Evolutionary conservation across 257 asterid species (phyloP).

Genomic region (Plectranthus barbatus): DNA sequence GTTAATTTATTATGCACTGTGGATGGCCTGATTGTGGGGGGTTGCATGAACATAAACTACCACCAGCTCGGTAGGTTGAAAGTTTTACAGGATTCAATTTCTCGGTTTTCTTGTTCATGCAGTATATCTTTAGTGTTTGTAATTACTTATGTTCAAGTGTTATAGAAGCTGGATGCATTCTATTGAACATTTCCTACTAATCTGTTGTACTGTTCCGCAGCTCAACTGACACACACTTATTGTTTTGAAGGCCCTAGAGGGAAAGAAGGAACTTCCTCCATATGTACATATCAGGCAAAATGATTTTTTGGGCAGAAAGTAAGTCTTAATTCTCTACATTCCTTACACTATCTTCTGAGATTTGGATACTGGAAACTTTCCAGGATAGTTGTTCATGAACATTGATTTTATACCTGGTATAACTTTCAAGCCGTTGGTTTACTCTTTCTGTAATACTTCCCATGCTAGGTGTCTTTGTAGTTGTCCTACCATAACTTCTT

Average conservation of each 20-base stretch:
- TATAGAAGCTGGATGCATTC: background rate
- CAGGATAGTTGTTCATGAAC: too few species aligned
- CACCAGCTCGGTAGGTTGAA: too few species aligned
- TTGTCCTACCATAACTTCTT: too few species aligned
- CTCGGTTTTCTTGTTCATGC: constrained; percentile 12
- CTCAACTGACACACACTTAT: constrained; percentile 16
- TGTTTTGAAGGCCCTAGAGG: constrained; percentile 42
- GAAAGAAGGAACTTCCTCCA: constrained; percentile 50
- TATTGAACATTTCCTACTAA: constrained; percentile 1
- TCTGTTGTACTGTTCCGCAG: constrained; percentile 6
- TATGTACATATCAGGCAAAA: constrained; percentile 49
- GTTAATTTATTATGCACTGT: background rate
- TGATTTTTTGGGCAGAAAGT: constrained; percentile 54
- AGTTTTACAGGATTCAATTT: too few species aligned
- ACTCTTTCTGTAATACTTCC: too few species aligned
- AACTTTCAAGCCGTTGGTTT: too few species aligned
- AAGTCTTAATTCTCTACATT: constrained; percentile 21
- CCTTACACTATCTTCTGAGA: background rate
- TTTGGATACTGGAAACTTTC: too few species aligned
- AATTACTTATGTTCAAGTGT: background rate
- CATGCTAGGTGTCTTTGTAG: too few species aligned
- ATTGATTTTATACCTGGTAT: too few species aligned
- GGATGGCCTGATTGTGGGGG: background rate
- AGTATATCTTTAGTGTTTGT: background rate
- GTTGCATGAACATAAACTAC: too few species aligned